Conservation (phyloP, 2,329 filamentous ascomycete species). For the Aspergillus sp. region DNA sequence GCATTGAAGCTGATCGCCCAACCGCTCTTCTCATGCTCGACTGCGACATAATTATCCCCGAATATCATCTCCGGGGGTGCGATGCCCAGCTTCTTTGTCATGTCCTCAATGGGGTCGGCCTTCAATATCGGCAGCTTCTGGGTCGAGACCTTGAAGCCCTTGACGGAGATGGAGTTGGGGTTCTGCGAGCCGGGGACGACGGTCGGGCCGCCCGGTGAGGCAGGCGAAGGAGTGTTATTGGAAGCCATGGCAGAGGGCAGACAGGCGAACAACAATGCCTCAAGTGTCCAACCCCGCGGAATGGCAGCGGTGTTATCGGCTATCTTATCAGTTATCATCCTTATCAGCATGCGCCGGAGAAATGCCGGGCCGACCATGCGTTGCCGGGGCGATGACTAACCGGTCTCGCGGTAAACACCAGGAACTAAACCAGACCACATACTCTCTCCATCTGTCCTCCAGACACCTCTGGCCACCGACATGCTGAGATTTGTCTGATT, state of each 20-base stretch:
- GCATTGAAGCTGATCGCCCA: slow-evolving; percentile 79
- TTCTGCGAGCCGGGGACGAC: slow-evolving; percentile 39
- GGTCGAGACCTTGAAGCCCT: slow-evolving; percentile 64
- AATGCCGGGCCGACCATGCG: too few species aligned
- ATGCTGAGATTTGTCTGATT: too few species aligned
- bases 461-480: too few species aligned
- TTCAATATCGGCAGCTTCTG: slow-evolving; percentile 94
- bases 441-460: too few species aligned
- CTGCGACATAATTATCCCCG: slow-evolving; percentile 76
- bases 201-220: slow-evolving; percentile 42
- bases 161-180: slow-evolving; percentile 51
- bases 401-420: slow-evolving; percentile 9
- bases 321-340: not conserved
- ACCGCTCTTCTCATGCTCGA: slow-evolving; percentile 63
- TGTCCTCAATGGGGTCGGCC: slow-evolving; percentile 75
- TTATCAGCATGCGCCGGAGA: slow-evolving; percentile 19
- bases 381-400: slow-evolving; percentile 18
- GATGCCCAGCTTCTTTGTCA: slow-evolving; percentile 71
- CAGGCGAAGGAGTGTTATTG: slow-evolving; percentile 4
- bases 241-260: too few species aligned
- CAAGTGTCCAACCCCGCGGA: too few species aligned
- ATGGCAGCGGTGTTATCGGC: not conserved
- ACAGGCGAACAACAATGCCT: too few species aligned
- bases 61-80: slow-evolving; percentile 98
- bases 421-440: slow-evolving; percentile 3